A percentile compares a stretch with the other conserved stretches of the same genome.
phyloP scores from a whole-genome alignment of 2,329 filamentous ascomycete species.

The Paraconiothyrium brasiliense region DNA sequence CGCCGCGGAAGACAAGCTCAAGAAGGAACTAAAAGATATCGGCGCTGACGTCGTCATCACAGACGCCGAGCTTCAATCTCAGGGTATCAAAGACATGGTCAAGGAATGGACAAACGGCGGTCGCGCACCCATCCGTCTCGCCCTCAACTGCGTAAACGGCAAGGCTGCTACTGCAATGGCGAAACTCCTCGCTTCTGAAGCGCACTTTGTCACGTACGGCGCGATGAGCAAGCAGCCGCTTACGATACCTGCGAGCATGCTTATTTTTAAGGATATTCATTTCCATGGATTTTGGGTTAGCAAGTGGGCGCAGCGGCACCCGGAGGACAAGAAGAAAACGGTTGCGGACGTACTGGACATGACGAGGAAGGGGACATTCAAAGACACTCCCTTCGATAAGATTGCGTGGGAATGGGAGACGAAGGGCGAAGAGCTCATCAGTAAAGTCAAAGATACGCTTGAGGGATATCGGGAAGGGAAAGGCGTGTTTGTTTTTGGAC shows the following conservation, averaged over 20 bases:
- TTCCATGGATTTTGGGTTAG: conserved; percentile 97
- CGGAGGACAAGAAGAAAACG: conserved; percentile 77
- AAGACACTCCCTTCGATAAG: conserved; percentile 82
- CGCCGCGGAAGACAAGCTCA: conserved; percentile 72
- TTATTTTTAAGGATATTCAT: conserved; percentile 92
- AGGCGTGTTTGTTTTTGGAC: conserved; percentile 83
- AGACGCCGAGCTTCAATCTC: conserved; percentile 67
- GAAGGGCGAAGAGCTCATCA: conserved; percentile 71
- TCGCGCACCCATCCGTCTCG: conserved; percentile 77
- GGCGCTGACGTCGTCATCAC: conserved; percentile 72
- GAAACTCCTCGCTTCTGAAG: conserved; percentile 72
- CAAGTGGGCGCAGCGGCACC: conserved; percentile 81
- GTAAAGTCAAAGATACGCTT: conserved; percentile 83
- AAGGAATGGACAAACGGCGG: conserved; percentile 75
- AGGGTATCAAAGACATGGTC: conserved; percentile 70
- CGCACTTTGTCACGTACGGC: conserved; percentile 89
- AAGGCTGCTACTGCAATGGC: conserved; percentile 82
- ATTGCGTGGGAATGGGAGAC: conserved; percentile 87
- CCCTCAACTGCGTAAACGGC: conserved; percentile 93
- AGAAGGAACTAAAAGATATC: conserved; percentile 66
- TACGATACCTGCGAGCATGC: conserved; percentile 78
- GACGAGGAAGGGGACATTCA: conserved; percentile 79
- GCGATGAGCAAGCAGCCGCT: conserved; percentile 93
- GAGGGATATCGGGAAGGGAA: conserved; percentile 88
- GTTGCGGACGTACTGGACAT: conserved; percentile 85